A percentile compares a stretch with the other conserved stretches of the same genome.
These are phyloP conservation scores for Diaporthe sp. DNA, from an alignment of 2,329 filamentous ascomycete genomes.

Conservation along the genomic window DNA sequence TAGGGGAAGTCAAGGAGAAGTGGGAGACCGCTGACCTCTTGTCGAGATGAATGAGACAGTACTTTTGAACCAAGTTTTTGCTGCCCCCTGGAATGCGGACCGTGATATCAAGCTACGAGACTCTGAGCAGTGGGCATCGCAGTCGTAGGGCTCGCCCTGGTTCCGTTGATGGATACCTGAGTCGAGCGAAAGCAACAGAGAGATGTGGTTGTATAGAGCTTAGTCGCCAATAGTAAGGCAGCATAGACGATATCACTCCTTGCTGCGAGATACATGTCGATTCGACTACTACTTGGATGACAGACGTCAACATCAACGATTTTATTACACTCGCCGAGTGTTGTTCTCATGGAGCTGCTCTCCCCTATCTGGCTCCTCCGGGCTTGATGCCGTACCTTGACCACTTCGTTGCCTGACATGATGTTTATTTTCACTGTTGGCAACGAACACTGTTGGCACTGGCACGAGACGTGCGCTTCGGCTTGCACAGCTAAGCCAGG, in stretches of 20 bases:
- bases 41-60: constrained; percentile 26
- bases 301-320: neutral
- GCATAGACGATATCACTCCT: neutral
- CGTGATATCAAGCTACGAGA: neutral
- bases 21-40: constrained; percentile 11
- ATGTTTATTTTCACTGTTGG: neutral
- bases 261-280: neutral
- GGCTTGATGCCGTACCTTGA: neutral
- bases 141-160: neutral
- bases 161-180: neutral
- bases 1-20: constrained; percentile 19
- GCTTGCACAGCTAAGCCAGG: neutral
- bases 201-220: neutral
- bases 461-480: neutral
- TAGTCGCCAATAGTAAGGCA: neutral
- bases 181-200: neutral
- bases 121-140: neutral
- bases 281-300: neutral
- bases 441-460: neutral
- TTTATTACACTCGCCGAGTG: neutral
- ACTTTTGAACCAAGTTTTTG: constrained; percentile 15
- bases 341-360: neutral
- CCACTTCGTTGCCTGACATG: too few species aligned
- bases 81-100: neutral
- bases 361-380: neutral